Conservation (phyloP, 208 protist genomes). For the Leishmania amazonensis region DNA sequence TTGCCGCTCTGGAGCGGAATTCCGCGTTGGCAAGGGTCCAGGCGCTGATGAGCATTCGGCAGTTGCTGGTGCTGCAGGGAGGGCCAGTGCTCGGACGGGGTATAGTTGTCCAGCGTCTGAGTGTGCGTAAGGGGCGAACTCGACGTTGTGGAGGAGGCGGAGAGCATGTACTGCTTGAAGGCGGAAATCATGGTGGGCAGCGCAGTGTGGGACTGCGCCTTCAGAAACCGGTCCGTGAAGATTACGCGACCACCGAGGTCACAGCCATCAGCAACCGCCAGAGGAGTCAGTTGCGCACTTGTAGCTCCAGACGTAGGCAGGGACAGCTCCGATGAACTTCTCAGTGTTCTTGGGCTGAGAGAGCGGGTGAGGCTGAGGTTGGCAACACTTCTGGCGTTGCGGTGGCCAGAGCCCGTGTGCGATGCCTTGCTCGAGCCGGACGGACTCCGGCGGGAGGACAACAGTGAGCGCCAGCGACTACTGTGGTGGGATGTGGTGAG, state of each 20-base stretch:
- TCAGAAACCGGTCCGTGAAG: constrained; percentile 22
- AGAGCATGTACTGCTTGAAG: constrained; percentile 23
- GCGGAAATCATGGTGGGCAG: constrained; percentile 21
- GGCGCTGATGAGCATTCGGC: not conserved
- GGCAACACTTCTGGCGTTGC: not conserved
- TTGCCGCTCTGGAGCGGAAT: constrained; percentile 4
- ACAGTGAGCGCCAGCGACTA: not conserved
- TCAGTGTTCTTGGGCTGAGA: not conserved
- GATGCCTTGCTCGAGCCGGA: not conserved
- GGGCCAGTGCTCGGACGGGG: not conserved
- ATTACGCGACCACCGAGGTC: constrained; percentile 14
- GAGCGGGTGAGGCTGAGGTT: not conserved
- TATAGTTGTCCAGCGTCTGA: not conserved
- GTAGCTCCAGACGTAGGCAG: not conserved
- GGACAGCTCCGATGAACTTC: not conserved
- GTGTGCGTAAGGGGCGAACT: not conserved
- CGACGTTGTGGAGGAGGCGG: not conserved
- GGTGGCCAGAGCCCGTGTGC: not conserved
- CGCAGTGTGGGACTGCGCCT: constrained; percentile 13
- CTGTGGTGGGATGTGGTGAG: not conserved
- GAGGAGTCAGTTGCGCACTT: not conserved
- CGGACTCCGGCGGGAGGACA: not conserved
- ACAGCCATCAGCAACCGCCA: not conserved
- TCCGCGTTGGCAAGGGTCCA: constrained; percentile 12
- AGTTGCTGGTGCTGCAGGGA: not conserved